Evolutionary conservation across 257 asterid species (phyloP).

Genomic region (Vinca minor): DNA sequence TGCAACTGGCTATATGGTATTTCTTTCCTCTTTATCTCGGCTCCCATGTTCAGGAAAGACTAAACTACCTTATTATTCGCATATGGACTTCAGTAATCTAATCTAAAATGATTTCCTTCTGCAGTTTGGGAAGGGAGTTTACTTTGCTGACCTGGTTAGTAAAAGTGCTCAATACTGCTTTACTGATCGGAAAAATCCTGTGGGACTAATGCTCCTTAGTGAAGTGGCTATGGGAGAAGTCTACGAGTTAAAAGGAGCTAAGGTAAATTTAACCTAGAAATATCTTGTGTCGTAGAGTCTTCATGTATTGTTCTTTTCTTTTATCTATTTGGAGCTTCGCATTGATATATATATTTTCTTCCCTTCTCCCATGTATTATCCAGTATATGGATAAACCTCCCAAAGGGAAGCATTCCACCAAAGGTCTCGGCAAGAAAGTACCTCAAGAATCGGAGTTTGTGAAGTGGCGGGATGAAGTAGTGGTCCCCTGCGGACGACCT

Average conservation of each 20-base stretch:
- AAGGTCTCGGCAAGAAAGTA: conserved; percentile 80
- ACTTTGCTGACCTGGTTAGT: conserved; percentile 94
- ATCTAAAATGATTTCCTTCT: conserved; percentile 1
- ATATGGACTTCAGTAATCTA: background rate
- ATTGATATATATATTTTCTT: background rate
- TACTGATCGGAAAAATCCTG: conserved; percentile 68
- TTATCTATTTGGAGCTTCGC: background rate
- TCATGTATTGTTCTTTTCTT: conserved; percentile 7
- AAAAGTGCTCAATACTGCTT: conserved; percentile 97
- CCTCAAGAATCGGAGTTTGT: conserved; percentile 62
- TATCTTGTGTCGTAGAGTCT: background rate
- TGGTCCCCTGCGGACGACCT: conserved; percentile 88
- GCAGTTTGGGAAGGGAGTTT: conserved; percentile 91
- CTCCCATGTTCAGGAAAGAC: background rate
- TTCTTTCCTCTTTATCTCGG: conserved; percentile 10
- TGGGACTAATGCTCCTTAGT: conserved; percentile 89
- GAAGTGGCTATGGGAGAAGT: conserved; percentile 94
- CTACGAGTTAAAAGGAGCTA: conserved; percentile 61
- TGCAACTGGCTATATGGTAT: conserved; percentile 94
- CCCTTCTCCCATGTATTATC: conserved; percentile 12
- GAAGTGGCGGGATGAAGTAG: conserved; percentile 76
- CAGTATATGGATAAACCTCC: conserved; percentile 96
- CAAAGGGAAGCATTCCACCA: conserved; percentile 80
- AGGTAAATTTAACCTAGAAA: conserved; percentile 33
- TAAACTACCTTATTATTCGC: background rate